Percentiles rank a stretch among this genome's conserved stretches.
phyloP scores from a whole-genome alignment of 768 basidiomycete species.

The Collybia sp. region DNA sequence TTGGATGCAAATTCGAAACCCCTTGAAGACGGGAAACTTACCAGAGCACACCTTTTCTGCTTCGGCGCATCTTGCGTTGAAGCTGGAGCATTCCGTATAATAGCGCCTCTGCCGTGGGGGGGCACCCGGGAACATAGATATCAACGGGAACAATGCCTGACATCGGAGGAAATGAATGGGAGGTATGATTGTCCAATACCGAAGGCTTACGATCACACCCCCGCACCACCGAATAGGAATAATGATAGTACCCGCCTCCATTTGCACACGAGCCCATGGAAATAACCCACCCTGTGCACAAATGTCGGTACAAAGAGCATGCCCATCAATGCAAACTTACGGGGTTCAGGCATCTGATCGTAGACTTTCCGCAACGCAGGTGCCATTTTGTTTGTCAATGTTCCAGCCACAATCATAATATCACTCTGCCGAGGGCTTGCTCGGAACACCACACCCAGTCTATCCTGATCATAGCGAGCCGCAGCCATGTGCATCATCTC shows the following conservation, averaged over 20 bases:
- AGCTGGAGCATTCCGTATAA: slow-evolving; percentile 96
- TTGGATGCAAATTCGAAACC: not conserved
- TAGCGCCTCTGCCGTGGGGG: slow-evolving; percentile 93
- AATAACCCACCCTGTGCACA: slow-evolving; percentile 85
- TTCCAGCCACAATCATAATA: slow-evolving; percentile 99
- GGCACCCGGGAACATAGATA: slow-evolving; percentile 96
- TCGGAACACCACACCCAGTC: slow-evolving; percentile 96
- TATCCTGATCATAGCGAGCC: slow-evolving; percentile 96
- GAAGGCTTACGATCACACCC: slow-evolving; percentile 87
- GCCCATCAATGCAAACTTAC: slow-evolving; percentile 35
- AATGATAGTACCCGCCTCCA: slow-evolving; percentile 96
- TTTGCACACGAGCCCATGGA: slow-evolving; percentile 99
- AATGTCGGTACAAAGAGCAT: not conserved
- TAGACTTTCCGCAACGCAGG: slow-evolving; percentile 95
- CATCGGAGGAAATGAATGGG: not conserved
- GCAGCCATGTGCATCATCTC: slow-evolving; percentile 99
- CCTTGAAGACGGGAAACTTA: slow-evolving; percentile 25
- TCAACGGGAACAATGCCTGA: slow-evolving; percentile 95
- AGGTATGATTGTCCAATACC: not conserved
- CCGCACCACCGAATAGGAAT: slow-evolving; percentile 97
- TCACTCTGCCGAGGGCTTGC: slow-evolving; percentile 98
- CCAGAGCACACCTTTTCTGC: slow-evolving; percentile 86
- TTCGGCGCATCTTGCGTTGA: slow-evolving; percentile 92
- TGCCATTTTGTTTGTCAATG: slow-evolving; percentile 99
- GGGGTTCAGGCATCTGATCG: slow-evolving; percentile 98